A percentile compares a stretch with the other conserved stretches of the same genome.
These are phyloP conservation scores for Ramularia endophylla DNA, from an alignment of 2,329 filamentous ascomycete genomes.

Conservation along the genomic window DNA sequence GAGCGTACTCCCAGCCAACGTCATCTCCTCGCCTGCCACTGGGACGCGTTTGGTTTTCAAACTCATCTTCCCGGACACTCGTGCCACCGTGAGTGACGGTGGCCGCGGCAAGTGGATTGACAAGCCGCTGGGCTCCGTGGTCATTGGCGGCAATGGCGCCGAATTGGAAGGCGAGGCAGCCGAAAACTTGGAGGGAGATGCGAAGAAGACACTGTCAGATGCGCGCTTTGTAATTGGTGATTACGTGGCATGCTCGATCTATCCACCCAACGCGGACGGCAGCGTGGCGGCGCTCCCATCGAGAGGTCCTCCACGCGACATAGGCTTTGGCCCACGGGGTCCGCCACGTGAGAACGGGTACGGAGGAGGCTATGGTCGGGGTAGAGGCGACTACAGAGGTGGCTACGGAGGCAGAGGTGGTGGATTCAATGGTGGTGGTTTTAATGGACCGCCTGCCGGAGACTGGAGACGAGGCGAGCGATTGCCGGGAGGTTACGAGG, in stretches of 20 bases:
- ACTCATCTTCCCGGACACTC: slow-evolving; percentile 74
- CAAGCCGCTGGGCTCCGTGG: slow-evolving; percentile 76
- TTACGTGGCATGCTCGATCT: slow-evolving; percentile 75
- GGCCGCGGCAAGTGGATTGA: slow-evolving; percentile 60
- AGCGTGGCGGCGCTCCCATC: slow-evolving; percentile 58
- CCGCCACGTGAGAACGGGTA: slow-evolving; percentile 24
- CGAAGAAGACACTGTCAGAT: slow-evolving; percentile 68
- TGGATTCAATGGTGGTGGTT: slow-evolving; percentile 21
- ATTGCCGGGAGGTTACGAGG: slow-evolving; percentile 24
- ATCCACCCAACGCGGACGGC: slow-evolving; percentile 69
- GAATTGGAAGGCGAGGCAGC: slow-evolving; percentile 31
- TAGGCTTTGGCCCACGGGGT: slow-evolving; percentile 30
- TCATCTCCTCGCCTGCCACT: slow-evolving; percentile 67
- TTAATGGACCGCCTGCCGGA: slow-evolving; percentile 29
- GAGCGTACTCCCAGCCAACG: slow-evolving; percentile 54
- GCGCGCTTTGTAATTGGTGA: slow-evolving; percentile 83
- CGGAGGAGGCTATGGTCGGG: slow-evolving; percentile 22
- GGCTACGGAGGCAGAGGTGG: slow-evolving; percentile 19
- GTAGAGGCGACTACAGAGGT: slow-evolving; percentile 14
- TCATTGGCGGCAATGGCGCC: slow-evolving; percentile 52
- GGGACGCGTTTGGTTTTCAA: slow-evolving; percentile 85
- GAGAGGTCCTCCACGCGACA: slow-evolving; percentile 26
- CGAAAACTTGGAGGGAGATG: slow-evolving; percentile 47
- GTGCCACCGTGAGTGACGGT: slow-evolving; percentile 37
- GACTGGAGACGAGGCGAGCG: slow-evolving; percentile 37